Evolutionary conservation across 2,329 filamentous ascomycete species (phyloP).

Genomic region (Moelleriella libera): DNA sequence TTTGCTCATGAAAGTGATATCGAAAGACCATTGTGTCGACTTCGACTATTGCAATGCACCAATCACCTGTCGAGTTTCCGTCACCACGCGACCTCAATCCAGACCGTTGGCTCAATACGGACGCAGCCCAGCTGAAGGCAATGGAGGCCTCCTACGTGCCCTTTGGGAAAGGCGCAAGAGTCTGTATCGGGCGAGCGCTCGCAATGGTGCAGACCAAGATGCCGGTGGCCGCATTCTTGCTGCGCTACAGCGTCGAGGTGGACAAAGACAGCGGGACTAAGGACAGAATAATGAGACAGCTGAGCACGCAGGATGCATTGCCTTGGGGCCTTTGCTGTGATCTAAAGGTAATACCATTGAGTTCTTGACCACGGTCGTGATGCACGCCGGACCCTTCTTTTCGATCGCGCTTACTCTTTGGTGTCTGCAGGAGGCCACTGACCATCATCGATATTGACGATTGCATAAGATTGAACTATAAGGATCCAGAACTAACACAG

Average conservation of each 20-base stretch:
- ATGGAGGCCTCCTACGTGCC: slow-evolving; percentile 4
- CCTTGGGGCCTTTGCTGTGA: slow-evolving; percentile 2
- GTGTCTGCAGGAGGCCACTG: no score
- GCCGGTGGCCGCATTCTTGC: slow-evolving; percentile 1
- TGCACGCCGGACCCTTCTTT: no score
- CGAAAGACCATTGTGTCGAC: slow-evolving; percentile 3
- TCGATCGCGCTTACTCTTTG: no score
- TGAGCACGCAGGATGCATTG: slow-evolving; percentile 3
- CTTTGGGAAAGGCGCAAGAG: slow-evolving; percentile 3
- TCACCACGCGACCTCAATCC: background rate
- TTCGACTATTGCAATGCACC: slow-evolving; percentile 2
- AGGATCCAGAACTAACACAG: no score
- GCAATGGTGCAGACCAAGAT: slow-evolving; percentile 3
- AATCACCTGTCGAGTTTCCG: slow-evolving; percentile 1
- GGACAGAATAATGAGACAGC: slow-evolving; percentile 1
- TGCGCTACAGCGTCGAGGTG: background rate
- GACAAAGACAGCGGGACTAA: slow-evolving; percentile 1
- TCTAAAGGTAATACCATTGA: background rate
- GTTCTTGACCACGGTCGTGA: no score
- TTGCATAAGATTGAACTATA: no score
- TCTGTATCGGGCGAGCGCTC: slow-evolving; percentile 3
- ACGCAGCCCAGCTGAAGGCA: slow-evolving; percentile 1
- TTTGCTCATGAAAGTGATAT: background rate
- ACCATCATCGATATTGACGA: no score
- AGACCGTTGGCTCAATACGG: slow-evolving; percentile 3